phyloP scores from a whole-genome alignment of 176 grass and related monocot species.

The Musa itinerans region DNA sequence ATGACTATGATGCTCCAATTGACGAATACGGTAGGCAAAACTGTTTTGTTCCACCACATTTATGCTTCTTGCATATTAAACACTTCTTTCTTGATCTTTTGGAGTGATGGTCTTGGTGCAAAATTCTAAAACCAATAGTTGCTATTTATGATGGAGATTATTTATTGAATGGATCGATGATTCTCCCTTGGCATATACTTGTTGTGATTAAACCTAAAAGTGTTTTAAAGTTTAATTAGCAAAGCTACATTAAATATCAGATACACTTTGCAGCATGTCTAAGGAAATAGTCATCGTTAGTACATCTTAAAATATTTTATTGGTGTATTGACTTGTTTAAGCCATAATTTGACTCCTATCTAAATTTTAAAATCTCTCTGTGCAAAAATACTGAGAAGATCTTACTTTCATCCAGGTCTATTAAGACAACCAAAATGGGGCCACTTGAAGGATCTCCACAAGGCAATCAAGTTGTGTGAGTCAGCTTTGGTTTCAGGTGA shows the following conservation, averaged over 20 bases:
- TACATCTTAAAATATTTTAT: no score
- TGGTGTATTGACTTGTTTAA: no score
- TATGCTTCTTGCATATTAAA: neutral
- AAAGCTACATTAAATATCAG: neutral
- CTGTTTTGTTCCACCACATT: neutral
- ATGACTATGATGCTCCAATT: constrained; percentile 95
- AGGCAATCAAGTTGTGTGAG: constrained; percentile 91
- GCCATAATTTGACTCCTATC: no score
- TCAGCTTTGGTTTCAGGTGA: constrained; percentile 67
- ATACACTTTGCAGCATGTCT: neutral
- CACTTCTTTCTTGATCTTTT: neutral
- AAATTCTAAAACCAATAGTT: neutral
- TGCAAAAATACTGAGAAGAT: neutral
- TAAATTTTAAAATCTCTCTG: neutral
- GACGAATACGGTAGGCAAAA: constrained; percentile 81
- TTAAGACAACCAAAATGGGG: constrained; percentile 98
- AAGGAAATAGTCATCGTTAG: no score
- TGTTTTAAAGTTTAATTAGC: neutral
- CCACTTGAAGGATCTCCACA: constrained; percentile 89
- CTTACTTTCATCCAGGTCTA: constrained; percentile 40
- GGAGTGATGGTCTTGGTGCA: neutral
- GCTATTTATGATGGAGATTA: neutral
- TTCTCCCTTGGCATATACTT: no score
- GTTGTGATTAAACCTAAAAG: neutral
- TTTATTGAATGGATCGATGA: no score